These are phyloP conservation scores for Leucocoprinus leucothites DNA, from an alignment of 768 basidiomycete species.

Conservation along the genomic window DNA sequence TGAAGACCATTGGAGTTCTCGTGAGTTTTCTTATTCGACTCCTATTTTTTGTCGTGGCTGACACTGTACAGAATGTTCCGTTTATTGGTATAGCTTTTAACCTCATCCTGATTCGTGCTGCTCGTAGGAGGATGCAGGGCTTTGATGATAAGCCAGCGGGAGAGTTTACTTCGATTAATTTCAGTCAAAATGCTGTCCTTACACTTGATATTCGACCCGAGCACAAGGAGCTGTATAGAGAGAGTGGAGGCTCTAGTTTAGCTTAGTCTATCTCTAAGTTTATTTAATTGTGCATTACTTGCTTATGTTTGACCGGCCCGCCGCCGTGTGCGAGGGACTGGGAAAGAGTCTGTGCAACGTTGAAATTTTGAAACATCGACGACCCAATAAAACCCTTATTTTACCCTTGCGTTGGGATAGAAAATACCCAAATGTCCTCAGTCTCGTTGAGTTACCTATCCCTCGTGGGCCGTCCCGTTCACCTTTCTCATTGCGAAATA, in stretches of 20 bases:
- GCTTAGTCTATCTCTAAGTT: background rate
- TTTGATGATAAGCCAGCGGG: background rate
- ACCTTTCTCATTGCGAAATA: too few relatives aligned
- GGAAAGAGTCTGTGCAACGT: too few relatives aligned
- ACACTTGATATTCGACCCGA: background rate
- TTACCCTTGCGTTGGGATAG: too few relatives aligned
- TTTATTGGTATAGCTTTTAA: slow-evolving; percentile 8
- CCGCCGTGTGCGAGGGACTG: too few relatives aligned
- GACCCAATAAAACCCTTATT: too few relatives aligned
- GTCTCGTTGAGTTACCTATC: too few relatives aligned
- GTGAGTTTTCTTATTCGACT: background rate
- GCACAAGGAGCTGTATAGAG: background rate
- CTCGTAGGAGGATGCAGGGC: background rate
- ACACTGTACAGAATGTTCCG: background rate
- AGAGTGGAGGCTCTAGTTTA: background rate
- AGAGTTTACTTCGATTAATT: slow-evolving; percentile 3
- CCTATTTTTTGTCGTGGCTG: background rate
- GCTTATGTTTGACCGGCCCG: too few relatives aligned
- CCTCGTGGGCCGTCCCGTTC: too few relatives aligned
- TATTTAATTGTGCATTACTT: background rate
- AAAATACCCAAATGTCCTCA: too few relatives aligned
- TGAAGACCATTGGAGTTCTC: slow-evolving; percentile 2
- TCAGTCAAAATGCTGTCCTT: background rate
- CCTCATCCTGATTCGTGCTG: slow-evolving; percentile 8
- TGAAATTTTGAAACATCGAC: too few relatives aligned